A percentile compares a stretch with the other conserved stretches of the same genome.
Conservation (phyloP, 2,329 filamentous ascomycete genomes). For the Fusarium sp. region DNA sequence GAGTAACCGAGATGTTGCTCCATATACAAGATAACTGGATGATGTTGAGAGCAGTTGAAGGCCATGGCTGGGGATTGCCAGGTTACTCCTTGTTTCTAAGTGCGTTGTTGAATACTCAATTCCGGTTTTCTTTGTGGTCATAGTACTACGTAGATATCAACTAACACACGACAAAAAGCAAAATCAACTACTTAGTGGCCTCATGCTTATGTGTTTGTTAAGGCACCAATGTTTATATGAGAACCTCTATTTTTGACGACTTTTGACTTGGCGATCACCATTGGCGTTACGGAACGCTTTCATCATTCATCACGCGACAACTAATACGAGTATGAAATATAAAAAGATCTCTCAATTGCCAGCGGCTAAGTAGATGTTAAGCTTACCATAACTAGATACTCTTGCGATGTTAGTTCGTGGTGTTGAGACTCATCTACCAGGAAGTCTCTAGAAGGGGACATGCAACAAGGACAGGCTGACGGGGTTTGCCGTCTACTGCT, state of each 20-base stretch:
- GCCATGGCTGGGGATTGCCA: not conserved
- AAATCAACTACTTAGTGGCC: not conserved
- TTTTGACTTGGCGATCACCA: not conserved
- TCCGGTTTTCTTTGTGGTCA: not conserved
- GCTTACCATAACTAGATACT: not conserved
- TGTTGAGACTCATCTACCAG: not conserved
- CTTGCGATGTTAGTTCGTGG: not conserved
- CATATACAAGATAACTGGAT: not conserved
- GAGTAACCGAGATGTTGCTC: not conserved
- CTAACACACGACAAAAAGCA: not conserved
- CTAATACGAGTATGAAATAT: not conserved
- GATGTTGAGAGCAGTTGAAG: not conserved
- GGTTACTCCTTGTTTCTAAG: not conserved
- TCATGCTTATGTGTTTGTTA: not conserved
- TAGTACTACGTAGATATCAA: not conserved
- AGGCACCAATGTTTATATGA: not conserved
- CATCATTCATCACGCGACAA: not conserved
- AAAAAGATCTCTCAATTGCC: not conserved
- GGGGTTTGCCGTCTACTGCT: constrained; percentile 22
- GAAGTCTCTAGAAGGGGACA: not conserved
- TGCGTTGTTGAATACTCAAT: not conserved
- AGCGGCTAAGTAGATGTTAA: not conserved
- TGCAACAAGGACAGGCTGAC: not conserved
- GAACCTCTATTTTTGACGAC: not conserved
- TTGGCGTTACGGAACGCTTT: not conserved